Conservation (phyloP, 352 stramenopile genomes). For the Phytophthora sp. region DNA sequence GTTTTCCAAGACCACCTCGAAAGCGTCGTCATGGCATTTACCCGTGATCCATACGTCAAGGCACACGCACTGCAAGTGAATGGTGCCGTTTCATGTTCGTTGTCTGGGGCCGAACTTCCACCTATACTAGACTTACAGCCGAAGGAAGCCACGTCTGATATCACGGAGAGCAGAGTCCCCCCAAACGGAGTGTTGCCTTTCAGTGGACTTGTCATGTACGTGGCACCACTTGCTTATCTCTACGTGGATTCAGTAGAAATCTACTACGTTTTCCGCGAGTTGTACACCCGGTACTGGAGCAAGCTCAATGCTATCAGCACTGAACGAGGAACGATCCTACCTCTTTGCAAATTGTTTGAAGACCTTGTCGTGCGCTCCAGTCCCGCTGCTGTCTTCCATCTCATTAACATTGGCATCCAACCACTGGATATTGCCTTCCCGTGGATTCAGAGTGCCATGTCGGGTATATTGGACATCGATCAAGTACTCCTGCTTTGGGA, state of each 20-base stretch:
- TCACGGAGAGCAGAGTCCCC: constrained; percentile 39
- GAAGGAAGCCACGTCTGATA: not conserved
- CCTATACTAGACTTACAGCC: not conserved
- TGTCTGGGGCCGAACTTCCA: not conserved
- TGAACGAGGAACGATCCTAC: constrained; percentile 61
- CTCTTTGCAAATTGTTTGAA: constrained; percentile 81
- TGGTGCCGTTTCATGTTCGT: constrained; percentile 41
- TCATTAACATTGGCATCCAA: constrained; percentile 60
- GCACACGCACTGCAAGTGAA: constrained; percentile 57
- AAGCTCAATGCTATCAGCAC: constrained; percentile 70
- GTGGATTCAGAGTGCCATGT: constrained; percentile 84
- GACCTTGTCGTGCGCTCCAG: constrained; percentile 60
- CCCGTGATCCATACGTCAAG: constrained; percentile 57
- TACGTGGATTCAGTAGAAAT: constrained; percentile 68
- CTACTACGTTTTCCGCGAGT: constrained; percentile 79
- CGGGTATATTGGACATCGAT: constrained; percentile 72
- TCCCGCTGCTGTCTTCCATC: constrained; percentile 59
- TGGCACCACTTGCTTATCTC: constrained; percentile 73
- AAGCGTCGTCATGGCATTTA: constrained; percentile 77
- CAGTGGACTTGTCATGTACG: constrained; percentile 75
- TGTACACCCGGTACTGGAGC: constrained; percentile 85
- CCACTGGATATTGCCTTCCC: constrained; percentile 79
- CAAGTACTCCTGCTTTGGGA: constrained; percentile 85
- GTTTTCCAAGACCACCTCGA: constrained; percentile 82
- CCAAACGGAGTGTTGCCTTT: constrained; percentile 78